Conservation (phyloP, 148 eudicot genomes). For the Chenopodium quinoa region DNA sequence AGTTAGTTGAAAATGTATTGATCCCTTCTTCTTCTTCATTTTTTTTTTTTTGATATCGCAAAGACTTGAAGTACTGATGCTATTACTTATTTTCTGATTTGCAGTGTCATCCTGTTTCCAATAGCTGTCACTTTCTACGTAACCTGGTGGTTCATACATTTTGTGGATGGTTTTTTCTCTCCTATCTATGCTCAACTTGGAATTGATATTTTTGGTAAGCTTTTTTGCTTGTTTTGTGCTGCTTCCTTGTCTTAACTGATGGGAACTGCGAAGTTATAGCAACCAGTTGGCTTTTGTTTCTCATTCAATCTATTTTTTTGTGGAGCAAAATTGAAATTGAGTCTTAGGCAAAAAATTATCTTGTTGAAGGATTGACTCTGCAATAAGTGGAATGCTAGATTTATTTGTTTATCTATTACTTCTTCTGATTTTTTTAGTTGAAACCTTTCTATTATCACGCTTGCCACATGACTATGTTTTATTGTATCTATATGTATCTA, state of each 20-base stretch:
- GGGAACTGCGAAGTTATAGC: not conserved
- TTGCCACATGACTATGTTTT: too few species aligned
- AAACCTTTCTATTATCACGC: too few species aligned
- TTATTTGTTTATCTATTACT: too few species aligned
- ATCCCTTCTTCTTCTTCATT: not conserved
- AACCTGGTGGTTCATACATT: slow-evolving; percentile 91
- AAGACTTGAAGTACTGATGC: not conserved
- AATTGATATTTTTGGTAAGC: slow-evolving; percentile 76
- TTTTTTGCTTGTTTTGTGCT: not conserved
- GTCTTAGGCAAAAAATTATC: not conserved
- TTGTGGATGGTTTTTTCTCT: slow-evolving; percentile 87
- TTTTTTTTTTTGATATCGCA: not conserved
- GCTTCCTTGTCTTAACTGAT: not conserved
- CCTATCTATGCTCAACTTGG: slow-evolving; percentile 88
- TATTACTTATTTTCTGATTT: slow-evolving; percentile 19
- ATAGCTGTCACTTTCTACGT: slow-evolving; percentile 80
- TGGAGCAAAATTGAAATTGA: not conserved
- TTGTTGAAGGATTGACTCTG: not conserved
- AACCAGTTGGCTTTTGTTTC: not conserved
- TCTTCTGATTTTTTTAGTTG: too few species aligned
- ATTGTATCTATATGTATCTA: too few species aligned
- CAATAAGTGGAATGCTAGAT: not conserved
- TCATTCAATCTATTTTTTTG: not conserved
- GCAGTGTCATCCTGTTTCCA: slow-evolving; percentile 91
- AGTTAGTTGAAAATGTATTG: not conserved